Percentiles rank a stretch among this genome's conserved stretches.
Conservation (phyloP, 352 stramenopile genomes). For the Globisporangium camurandrum region DNA sequence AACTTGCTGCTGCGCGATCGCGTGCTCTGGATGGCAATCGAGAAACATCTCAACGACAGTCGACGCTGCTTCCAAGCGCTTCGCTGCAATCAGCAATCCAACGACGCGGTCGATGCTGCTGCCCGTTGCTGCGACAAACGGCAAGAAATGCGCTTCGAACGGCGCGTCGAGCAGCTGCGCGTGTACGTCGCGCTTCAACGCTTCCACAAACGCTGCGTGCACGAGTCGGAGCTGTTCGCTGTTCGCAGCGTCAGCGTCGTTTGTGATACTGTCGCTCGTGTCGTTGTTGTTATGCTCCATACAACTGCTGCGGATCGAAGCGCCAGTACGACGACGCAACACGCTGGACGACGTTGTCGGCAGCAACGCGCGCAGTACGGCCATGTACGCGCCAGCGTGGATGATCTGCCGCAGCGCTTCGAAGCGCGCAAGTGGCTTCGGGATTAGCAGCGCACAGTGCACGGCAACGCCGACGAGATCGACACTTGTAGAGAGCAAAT, state of each 20-base stretch:
- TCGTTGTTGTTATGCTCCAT: too few species aligned
- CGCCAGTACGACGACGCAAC: too few species aligned
- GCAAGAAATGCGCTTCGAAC: conserved; percentile 37
- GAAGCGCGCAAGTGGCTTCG: conserved; percentile 24
- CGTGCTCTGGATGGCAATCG: conserved; percentile 21
- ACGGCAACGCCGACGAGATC: conserved; percentile 37
- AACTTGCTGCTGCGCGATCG: too few species aligned
- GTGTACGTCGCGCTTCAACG: conserved; percentile 20
- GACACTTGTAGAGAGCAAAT: conserved; percentile 12
- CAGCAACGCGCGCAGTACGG: conserved; percentile 30
- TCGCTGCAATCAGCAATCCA: conserved; percentile 23
- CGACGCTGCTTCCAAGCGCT: conserved; percentile 27
- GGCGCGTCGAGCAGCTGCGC: conserved; percentile 19
- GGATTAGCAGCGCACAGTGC: conserved; percentile 39
- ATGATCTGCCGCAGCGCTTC: conserved; percentile 36
- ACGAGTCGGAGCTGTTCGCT: conserved; percentile 30
- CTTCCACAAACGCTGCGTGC: conserved; percentile 31
- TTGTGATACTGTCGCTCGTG: conserved; percentile 2
- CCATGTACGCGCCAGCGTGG: conserved; percentile 29
- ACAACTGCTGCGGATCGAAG: too few species aligned
- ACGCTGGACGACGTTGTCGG: conserved; percentile 28
- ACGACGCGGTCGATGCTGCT: conserved; percentile 16
- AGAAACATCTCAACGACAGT: conserved; percentile 29
- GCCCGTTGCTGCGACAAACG: conserved; percentile 34
- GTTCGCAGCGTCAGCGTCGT: not conserved